Base-by-base conservation (phyloP, 2,329 filamentous ascomycete genomes). In the Ceratocystis papillata region DNA sequence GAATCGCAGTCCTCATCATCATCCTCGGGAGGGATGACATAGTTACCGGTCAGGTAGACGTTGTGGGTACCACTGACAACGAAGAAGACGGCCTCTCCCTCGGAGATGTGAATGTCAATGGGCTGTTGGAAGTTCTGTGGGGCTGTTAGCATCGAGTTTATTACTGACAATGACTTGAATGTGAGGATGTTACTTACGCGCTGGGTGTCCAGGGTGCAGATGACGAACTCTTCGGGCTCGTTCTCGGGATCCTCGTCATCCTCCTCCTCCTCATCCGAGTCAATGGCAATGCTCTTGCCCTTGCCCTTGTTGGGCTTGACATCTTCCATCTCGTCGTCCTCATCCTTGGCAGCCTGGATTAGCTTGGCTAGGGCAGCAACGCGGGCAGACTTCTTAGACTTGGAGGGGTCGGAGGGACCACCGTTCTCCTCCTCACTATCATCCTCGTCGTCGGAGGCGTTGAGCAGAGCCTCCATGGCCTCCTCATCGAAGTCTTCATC, bases 1-100 rank as follows among this genome's bases (percentile, higher is more conserved):
- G 65, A 67, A 61, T 63, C 59, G 63, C 66, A 67, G 55, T 85
- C 82, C 20, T 85, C 83, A 22, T 84, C 80, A 55, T 83, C 80
- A 55, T 83, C 81, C 60, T 83, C 81, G 67, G 86, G 81, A 69
- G 85, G 80, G 73, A 94, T 84, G 71, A 99, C 83, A 78, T 96
- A 97, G 84, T 99, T 99, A 72, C 94, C 94, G 69, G 93, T 97
- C 68, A 99, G 84, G 79, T 87, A 94, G 73, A 99, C 82, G 70
- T 88, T 85, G 82, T 96, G 91, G 69, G 89, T 94, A 72, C 94
- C 94, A 69, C 84, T 86, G 70, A 96, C 91, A 74, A 89, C 84
- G 81, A 99, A 97, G 82, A 89, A 96, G 70, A 96, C 87, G 72
- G 85, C 85, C 81, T 99, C 94, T 71, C 88, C 84, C 75, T 96